Evolutionary conservation across 495 filamentous ascomycete genomes (phyloP), one percentile per base, ranked within the genome.

Genomic region (Neurospora sp.): DNA sequence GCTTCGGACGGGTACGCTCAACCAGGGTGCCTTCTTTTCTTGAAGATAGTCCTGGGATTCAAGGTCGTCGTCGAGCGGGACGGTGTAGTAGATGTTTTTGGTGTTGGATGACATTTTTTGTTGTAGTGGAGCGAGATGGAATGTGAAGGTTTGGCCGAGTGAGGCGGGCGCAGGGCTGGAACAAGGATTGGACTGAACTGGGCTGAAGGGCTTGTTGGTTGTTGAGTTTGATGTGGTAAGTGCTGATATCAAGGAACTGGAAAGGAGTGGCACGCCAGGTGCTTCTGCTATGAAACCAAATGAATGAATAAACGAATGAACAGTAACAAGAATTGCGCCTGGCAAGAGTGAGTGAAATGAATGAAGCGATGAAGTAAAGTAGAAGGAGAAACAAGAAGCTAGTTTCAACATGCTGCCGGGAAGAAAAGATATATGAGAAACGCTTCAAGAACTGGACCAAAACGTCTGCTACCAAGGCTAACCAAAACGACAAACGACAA

Each of bases 21-120:
- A 77, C 66, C 41, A 62, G 5, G 42, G 71, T n/a, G 39, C 69
- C 69, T 73, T 75, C 74, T 77, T 82, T 75, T 76, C 79, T 74
- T 54, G 75, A 41, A 42, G 42, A 38, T 69, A 71, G 27, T 79
- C 71, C 41, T 82, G 78, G 69, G 76, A 76, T 14, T 72, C 54
- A 6, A 66, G 73, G 46, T 85, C 84, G 75, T 85, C 82, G 41
- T 84, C 83, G 39, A 81, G 78, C 75, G 78, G 72, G 11, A 83
- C 79, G 3, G 78, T 69, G 18, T 77, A 80, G 71, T 83, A 84
- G 14, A 66, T 6, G 54, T 35, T 66, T 1, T 31, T 66, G 54
- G 23, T 62, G 11, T 62, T 31, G 54, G 54, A 37, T 35, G 54
- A 31, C 54, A 66, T 66, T 0, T 66, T 66, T 59, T 66, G 54